Percentiles rank a stretch among this genome's conserved stretches.
Evolutionary conservation across 1,284 basidiomycete species (phyloP).

Genomic region (Boletus austroedulis): DNA sequence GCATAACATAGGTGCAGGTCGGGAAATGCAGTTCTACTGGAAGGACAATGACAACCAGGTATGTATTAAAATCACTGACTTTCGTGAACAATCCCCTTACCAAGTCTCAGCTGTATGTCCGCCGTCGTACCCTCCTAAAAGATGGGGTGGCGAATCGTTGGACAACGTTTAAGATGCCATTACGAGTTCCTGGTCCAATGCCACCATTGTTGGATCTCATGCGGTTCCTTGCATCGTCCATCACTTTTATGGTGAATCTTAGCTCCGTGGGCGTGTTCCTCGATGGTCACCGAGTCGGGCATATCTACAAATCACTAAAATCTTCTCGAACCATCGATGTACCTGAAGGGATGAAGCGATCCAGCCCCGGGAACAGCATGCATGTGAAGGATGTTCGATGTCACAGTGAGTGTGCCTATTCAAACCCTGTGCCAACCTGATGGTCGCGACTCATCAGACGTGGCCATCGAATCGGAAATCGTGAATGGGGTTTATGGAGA

Average conservation of each 20-base stretch:
- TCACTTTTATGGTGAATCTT: slow-evolving; percentile 2
- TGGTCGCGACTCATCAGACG: too few relatives aligned
- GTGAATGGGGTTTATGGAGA: too few relatives aligned
- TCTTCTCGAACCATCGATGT: neutral
- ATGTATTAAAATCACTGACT: neutral
- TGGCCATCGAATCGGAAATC: too few relatives aligned
- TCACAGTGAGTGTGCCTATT: too few relatives aligned
- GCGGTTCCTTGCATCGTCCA: slow-evolving; percentile 6
- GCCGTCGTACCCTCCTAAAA: neutral
- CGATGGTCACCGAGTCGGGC: neutral
- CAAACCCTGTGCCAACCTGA: too few relatives aligned
- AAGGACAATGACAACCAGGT: neutral
- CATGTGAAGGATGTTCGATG: too few relatives aligned
- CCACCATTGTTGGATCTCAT: neutral
- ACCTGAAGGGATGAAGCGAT: neutral
- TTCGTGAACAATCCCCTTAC: too few relatives aligned
- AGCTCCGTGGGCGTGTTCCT: neutral
- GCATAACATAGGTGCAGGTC: neutral
- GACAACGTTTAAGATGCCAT: slow-evolving; percentile 4
- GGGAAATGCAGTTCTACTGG: slow-evolving; percentile 1
- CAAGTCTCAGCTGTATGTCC: neutral
- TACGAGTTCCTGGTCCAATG: neutral
- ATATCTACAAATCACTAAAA: neutral
- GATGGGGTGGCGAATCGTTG: neutral
- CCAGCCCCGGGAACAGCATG: neutral